A percentile compares a stretch with the other conserved stretches of the same genome.
phyloP scores from a whole-genome alignment of 176 grass and related monocot species.

The Saccharum spontaneum region DNA sequence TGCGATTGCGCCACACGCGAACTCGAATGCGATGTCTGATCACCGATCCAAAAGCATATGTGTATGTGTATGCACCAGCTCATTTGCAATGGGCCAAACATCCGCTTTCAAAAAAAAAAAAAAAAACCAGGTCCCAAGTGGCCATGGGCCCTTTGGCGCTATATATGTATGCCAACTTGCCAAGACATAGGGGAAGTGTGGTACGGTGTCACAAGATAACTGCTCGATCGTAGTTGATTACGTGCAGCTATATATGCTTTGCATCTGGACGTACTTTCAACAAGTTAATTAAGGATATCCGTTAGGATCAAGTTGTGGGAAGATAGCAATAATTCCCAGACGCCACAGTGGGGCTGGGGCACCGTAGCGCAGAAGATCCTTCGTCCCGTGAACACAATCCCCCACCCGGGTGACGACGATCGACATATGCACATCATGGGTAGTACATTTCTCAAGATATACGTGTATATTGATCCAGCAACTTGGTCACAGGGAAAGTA shows the following conservation, averaged over 20 bases:
- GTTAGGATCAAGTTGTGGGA: neutral
- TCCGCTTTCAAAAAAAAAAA: neutral
- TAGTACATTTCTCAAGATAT: neutral
- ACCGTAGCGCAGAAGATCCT: neutral
- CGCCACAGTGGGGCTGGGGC: neutral
- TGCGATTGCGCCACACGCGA: too few species aligned
- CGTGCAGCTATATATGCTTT: neutral
- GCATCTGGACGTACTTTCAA: neutral
- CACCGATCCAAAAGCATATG: too few species aligned
- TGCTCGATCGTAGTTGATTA: neutral
- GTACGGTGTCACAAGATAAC: neutral
- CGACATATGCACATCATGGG: neutral
- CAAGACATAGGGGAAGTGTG: neutral
- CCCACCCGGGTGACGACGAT: neutral
- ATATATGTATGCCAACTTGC: neutral
- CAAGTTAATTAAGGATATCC: neutral
- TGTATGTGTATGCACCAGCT: neutral
- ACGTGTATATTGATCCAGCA: neutral
- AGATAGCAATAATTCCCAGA: neutral
- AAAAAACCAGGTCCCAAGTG: neutral
- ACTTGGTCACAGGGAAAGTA: neutral
- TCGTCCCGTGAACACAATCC: constrained; percentile 22
- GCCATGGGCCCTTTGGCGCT: neutral
- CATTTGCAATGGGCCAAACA: constrained; percentile 2
- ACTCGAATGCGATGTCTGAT: too few species aligned